These are phyloP conservation scores for Candida dajiaensis DNA, from an alignment of 805 yeast genomes.

Conservation along the genomic window DNA sequence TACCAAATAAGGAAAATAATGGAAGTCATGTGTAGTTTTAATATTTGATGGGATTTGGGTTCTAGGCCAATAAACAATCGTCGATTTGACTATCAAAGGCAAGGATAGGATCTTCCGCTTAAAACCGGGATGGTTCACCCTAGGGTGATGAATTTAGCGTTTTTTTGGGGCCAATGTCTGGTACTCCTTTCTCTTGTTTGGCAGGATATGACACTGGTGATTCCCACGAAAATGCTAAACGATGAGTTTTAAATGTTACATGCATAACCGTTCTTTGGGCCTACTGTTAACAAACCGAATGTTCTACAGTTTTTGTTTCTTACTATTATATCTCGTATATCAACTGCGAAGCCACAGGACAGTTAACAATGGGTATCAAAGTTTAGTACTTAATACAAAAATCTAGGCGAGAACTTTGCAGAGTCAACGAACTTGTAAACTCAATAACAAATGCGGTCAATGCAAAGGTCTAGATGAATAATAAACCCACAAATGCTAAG, in stretches of 20 bases:
- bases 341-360: not conserved
- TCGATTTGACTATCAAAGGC: not conserved
- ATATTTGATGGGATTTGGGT: not conserved
- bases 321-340: not conserved
- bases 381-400: not conserved
- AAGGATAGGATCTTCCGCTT: not conserved
- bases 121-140: no score
- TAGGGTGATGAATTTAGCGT: no score
- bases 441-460: not conserved
- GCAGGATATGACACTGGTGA: no score
- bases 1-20: not conserved
- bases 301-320: no score
- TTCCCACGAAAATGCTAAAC: no score
- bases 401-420: not conserved
- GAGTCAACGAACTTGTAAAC: not conserved
- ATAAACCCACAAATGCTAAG: not conserved
- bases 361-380: not conserved
- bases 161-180: no score
- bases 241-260: no score
- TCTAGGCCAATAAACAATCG: not conserved
- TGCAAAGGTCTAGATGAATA: not conserved
- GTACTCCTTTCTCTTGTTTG: no score
- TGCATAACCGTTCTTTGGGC: no score
- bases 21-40: not conserved
- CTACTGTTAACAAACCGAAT: no score